These are phyloP conservation scores for Begonia fuchsioides DNA, from an alignment of 306 rosid genomes.

Conservation along the genomic window DNA sequence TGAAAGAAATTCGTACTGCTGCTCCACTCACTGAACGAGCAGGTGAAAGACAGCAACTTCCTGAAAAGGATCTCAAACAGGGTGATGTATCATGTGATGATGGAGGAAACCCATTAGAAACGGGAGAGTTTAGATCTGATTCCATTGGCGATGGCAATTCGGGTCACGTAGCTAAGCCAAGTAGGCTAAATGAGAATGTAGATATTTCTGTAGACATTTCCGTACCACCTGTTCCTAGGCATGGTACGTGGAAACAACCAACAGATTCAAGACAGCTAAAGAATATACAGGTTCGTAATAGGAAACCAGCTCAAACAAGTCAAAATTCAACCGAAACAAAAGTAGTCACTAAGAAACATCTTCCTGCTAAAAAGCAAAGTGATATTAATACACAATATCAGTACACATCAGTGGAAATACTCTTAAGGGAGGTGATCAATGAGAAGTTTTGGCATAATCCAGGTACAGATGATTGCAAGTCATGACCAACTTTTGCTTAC, in stretches of 20 bases:
- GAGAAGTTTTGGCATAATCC: slow-evolving; percentile 98
- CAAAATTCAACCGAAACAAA: slow-evolving; percentile 55
- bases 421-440: slow-evolving; percentile 90
- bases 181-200: slow-evolving; percentile 46
- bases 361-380: slow-evolving; percentile 63
- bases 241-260: slow-evolving; percentile 80
- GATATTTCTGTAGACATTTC: slow-evolving; percentile 45
- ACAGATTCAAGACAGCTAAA: slow-evolving; percentile 54
- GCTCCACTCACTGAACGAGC: slow-evolving; percentile 42
- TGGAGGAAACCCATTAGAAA: slow-evolving; percentile 37
- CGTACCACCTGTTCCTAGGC: slow-evolving; percentile 65
- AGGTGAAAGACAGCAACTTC: slow-evolving; percentile 34
- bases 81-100: slow-evolving; percentile 36
- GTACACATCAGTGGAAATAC: slow-evolving; percentile 92
- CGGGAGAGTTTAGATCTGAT: slow-evolving; percentile 51
- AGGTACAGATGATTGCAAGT: slow-evolving; percentile 34
- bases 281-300: slow-evolving; percentile 36
- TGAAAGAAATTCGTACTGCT: slow-evolving; percentile 59
- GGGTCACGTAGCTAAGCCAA: slow-evolving; percentile 39
- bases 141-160: slow-evolving; percentile 47
- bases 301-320: slow-evolving; percentile 41
- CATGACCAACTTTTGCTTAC: too few species aligned
- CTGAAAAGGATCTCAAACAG: slow-evolving; percentile 54
- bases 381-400: slow-evolving; percentile 40
- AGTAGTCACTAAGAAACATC: slow-evolving; percentile 53